Evolutionary conservation across 116 monocot species (phyloP), one percentile per base, ranked within the genome.

Genomic region (Posidonia oceanica): DNA sequence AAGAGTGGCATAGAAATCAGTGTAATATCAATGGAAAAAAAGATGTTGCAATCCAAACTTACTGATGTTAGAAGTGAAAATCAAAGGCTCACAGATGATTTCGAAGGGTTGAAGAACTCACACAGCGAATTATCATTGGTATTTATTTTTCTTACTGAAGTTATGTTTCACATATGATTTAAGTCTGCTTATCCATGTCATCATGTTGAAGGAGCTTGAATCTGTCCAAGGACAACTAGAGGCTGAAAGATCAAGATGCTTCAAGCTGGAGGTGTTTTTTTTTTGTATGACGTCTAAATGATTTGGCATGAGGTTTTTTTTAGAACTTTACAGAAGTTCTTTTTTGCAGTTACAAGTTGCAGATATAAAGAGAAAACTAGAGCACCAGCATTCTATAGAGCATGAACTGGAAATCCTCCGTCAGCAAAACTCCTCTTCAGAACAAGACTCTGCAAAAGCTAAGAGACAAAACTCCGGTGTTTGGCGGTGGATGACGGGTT

Each of bases 181-280:
- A 40, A 3, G 16, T 64, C 64, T 40, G 64, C 20, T 40, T 64
- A 8, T 17, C 64, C 15, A 64, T 68, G 5, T 56, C 54, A 65
- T 55, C 20, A 63, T 59, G 65, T 79, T 64, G 52, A 76, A 96
- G 96, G 96, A 96, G 71, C 85, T 83, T 67, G 73, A 88, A 73
- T 88, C 87, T 14, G 82, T 96, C 55, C 83, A 82, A 79, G 60
- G 53, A 76, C 96, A 91, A 72, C 72, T 91, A 52, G 75, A 76
- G 65, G 79, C 91, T 63, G 96, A 96, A 68, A 87, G 78, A 72
- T 84, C 91, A 70, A 86, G 96, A 88, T 96, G 87, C 79, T 65
- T 73, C 69, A 96, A 86, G 62, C 70, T 96, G 22, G 96, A 88
- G 96, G 96, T 96, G 55, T 20, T 38, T 38, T 52, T 71, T 62